Evolutionary conservation across 2,329 filamentous ascomycete species (phyloP).

Genomic region (Fusarium compactum): DNA sequence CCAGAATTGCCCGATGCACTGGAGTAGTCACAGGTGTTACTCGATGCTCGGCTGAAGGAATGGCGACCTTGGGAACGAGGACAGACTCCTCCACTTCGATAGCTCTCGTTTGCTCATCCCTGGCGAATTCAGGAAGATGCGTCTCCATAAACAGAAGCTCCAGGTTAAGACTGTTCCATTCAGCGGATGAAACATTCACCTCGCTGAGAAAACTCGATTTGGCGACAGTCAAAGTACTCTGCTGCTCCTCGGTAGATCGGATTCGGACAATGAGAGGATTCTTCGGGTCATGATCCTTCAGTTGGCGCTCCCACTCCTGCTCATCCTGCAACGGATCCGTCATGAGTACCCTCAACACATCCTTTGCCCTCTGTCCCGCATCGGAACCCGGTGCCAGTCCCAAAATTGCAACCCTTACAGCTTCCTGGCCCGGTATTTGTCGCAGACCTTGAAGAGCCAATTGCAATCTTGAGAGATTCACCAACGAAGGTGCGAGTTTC

Average conservation of each 20-base stretch:
- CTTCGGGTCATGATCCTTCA: constrained; percentile 64
- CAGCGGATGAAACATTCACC: constrained; percentile 72
- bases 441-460: constrained; percentile 75
- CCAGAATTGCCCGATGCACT: constrained; percentile 83
- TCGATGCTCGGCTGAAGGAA: constrained; percentile 73
- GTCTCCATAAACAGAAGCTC: constrained; percentile 72
- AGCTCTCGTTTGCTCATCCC: constrained; percentile 49
- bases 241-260: constrained; percentile 47
- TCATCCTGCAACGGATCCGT: constrained; percentile 75
- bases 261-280: constrained; percentile 74
- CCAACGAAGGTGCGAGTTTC: constrained; percentile 68
- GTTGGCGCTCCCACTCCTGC: constrained; percentile 74
- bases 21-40: constrained; percentile 79
- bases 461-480: constrained; percentile 77
- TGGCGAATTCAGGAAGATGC: constrained; percentile 53
- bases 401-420: constrained; percentile 69
- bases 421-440: constrained; percentile 67
- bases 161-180: constrained; percentile 70
- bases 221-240: constrained; percentile 47
- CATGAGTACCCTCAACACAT: constrained; percentile 75
- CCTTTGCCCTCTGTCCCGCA: constrained; percentile 65
- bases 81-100: constrained; percentile 70
- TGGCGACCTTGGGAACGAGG: constrained; percentile 81
- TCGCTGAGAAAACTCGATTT: constrained; percentile 62
- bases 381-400: constrained; percentile 57